A percentile compares a stretch with the other conserved stretches of the same genome.
Conservation (phyloP, 2,329 filamentous ascomycete genomes). For the Colletotrichum sp. region DNA sequence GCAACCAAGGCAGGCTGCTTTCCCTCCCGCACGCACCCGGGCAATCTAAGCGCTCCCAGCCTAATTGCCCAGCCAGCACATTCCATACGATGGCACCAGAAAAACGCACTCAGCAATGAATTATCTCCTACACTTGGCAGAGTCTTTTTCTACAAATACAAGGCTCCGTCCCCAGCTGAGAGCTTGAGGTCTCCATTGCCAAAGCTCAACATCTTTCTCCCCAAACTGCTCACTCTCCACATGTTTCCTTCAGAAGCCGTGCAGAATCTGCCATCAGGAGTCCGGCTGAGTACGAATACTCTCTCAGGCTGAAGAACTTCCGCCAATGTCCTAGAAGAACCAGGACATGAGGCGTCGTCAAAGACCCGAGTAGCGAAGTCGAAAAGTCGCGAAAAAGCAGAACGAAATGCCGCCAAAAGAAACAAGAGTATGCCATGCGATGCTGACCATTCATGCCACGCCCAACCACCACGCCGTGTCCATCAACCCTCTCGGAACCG, state of each 20-base stretch:
- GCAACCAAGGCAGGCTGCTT: background rate
- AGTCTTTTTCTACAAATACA: constrained; percentile 16
- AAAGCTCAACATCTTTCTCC: background rate
- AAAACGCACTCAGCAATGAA: background rate
- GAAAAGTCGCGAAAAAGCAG: background rate
- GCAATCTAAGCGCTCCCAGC: background rate
- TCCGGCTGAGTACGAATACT: background rate
- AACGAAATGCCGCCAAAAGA: constrained; percentile 4
- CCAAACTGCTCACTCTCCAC: background rate
- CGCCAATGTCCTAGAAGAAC: background rate
- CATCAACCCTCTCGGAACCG: constrained; percentile 4
- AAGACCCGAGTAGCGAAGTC: background rate
- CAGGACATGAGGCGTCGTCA: background rate
- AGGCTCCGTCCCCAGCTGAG: background rate
- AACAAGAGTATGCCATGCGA: constrained; percentile 17
- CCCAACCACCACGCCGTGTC: constrained; percentile 13
- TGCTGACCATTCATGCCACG: constrained; percentile 18
- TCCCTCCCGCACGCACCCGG: background rate
- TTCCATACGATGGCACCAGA: background rate
- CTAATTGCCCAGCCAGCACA: background rate
- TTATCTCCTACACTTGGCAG: constrained; percentile 10
- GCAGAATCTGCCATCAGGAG: background rate
- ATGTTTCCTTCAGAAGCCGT: background rate
- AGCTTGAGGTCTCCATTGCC: background rate
- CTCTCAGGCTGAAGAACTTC: background rate